Evolutionary conservation across 805 yeast genomes (phyloP), one percentile per base, ranked within the genome.

Genomic region (Yarrowia keelungensis): DNA sequence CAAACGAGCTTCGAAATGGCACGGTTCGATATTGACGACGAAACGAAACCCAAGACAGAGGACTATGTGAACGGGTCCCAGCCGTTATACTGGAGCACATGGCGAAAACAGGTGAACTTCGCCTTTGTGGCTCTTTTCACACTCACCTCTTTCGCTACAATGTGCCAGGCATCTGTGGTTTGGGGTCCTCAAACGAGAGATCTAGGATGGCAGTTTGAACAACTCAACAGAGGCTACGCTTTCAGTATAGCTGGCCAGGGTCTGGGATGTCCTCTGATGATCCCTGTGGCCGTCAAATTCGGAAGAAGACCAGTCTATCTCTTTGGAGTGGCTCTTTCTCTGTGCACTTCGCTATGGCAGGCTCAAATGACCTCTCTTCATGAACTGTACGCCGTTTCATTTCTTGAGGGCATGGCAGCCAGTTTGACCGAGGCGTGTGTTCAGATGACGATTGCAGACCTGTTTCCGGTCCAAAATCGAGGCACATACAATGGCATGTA

Each of bases 401-500:
- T 67, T 16, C 12, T 69, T 14, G 64, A 49, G 26, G 69, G 71
- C 5, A 16, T 69, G 42, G 69, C 68, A 5, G 53, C 68, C 8
- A 49, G 67, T n/a, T 32, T 65, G 42, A 61, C 69, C 2, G 71
- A 70, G 39, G 69, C 74, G 14, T 69, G 70, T 10, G 70, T 73
- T 35, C 74, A 73, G 35, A 68, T 73, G 35, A 53, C 72, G 14
- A 69, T 73, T n/a, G 70, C 71, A n/a, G 75, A 73, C 65, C 35
- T 73, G 66, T 73, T 73, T 49, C 73, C 69, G 32, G 72, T 73
- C n/a, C 74, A 73, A 39, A 71, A 69, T 16, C 45, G 75, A 36
- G 75, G 75, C n/a, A 64, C 73, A 11, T 69, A 70, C 72, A 69
- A 72, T 14, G 71, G 73, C 9, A 69, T 73, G 38, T 73, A 72